These are phyloP conservation scores for Mallotus nudiflorus DNA, from an alignment of 345 rosid species.

Conservation along the genomic window DNA sequence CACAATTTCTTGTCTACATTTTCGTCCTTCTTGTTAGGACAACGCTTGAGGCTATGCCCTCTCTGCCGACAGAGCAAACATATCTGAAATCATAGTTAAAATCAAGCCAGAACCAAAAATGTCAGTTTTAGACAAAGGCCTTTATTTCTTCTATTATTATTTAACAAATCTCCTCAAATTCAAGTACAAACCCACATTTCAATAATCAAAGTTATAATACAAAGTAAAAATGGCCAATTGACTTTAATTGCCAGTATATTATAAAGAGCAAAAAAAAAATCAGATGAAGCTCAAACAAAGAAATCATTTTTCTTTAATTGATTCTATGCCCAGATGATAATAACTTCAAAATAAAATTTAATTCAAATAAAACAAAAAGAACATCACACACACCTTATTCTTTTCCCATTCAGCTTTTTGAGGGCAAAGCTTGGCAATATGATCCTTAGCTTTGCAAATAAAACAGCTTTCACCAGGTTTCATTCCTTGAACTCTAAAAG, in stretches of 20 bases:
- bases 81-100: slow-evolving; percentile 46
- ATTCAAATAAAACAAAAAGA: not conserved
- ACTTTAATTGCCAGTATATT: not conserved
- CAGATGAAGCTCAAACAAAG: not conserved
- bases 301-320: not conserved
- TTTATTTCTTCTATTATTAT: no score
- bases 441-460: slow-evolving; percentile 74
- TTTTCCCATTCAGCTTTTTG: slow-evolving; percentile 83
- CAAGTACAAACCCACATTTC: not conserved
- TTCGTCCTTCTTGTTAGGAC: slow-evolving; percentile 65
- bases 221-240: not conserved
- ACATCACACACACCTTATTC: slow-evolving; percentile 76
- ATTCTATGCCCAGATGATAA: not conserved
- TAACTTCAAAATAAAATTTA: not conserved
- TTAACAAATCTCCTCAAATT: no score
- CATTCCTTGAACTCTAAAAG: slow-evolving; percentile 89
- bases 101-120: not conserved
- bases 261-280: not conserved
- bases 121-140: not conserved
- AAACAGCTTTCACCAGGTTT: slow-evolving; percentile 91
- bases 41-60: slow-evolving; percentile 86
- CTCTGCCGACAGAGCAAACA: slow-evolving; percentile 79
- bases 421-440: slow-evolving; percentile 84
- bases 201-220: not conserved
- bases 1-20: slow-evolving; percentile 59